Evolutionary conservation across 2,329 filamentous ascomycete genomes (phyloP), one percentile per base, ranked within the genome.

Genomic region (Claviceps monticola): DNA sequence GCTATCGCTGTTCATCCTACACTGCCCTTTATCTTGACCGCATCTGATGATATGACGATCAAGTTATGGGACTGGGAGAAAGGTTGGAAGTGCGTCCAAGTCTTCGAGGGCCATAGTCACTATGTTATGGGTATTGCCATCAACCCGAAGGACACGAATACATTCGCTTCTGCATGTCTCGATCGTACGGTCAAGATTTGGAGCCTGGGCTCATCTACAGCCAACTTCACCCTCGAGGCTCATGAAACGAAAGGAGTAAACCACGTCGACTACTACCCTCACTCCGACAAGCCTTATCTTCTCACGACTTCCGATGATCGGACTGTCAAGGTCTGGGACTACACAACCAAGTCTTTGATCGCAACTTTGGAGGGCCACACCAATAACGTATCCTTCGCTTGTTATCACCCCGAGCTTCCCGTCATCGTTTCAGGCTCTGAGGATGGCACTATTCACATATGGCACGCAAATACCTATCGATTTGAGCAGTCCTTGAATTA

Each of bases 21-120:
- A 45, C 89, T 95, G 65, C 90, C 93, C 1, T 97, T 96, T 63
- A 88, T 97, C 50, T 76, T 98, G 54, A 98, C 93, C 51, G 93
- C 93, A 57, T 93, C 87, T 57, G 90, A 96, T 84, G 90, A 96
- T 67, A 95, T 95, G 89, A 95, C 89, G 53, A 95, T 96, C 66
- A 95, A 93, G 76, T 77, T 96, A 49, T 98, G 93, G 90, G 90
- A 98, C 67, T 98, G 93, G 93, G 93, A 98, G 62, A 94, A 93
- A 69, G 82, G 82, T 60, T 98, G 93, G 93, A 95, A 96, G 69
- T 97, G 91, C 65, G 88, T 97, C 36, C 89, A 95, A 68, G 82
- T 95, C 45, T 98, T 96, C 63, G 91, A 97, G 67, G 93, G 93
- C 34, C 94, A 98, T 66, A 86, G 84, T 60, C 93, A 95, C 72